These are phyloP conservation scores for Ophiorrhiza pumila DNA, from an alignment of 257 asterid genomes.

Conservation along the genomic window DNA sequence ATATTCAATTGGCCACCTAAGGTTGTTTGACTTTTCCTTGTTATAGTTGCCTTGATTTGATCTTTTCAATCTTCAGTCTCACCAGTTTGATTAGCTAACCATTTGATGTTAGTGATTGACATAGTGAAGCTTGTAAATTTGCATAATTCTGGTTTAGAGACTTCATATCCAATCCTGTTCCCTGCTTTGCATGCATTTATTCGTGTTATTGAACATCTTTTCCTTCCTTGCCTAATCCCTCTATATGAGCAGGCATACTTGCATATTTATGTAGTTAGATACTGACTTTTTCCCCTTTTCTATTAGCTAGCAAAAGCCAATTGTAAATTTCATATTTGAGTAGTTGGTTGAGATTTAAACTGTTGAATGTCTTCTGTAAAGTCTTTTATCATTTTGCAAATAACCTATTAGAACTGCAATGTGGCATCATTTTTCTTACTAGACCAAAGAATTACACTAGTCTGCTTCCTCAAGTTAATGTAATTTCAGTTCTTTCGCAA, in stretches of 20 bases:
- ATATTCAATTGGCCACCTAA: neutral
- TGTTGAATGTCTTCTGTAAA: neutral
- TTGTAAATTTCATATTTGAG: neutral
- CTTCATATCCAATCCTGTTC: neutral
- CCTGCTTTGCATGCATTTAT: neutral
- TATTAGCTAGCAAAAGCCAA: neutral
- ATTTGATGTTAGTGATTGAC: neutral
- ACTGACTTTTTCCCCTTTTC: neutral
- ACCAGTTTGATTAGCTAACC: neutral
- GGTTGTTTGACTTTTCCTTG: neutral
- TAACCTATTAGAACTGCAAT: neutral
- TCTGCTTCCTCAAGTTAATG: neutral
- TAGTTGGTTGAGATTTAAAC: neutral
- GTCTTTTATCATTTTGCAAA: neutral
- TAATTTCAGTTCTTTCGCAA: conserved; percentile 11
- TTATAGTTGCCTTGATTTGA: neutral
- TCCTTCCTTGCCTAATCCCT: neutral
- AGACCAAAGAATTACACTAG: neutral
- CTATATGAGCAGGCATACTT: neutral
- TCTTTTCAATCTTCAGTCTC: neutral
- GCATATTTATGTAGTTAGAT: neutral
- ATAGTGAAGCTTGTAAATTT: neutral
- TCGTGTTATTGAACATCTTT: neutral
- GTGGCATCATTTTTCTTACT: neutral
- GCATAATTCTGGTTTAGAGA: neutral